A percentile compares a stretch with the other conserved stretches of the same genome.
Conservation (phyloP, 176 grass and related monocot species). For the Metroxylon sagu region DNA sequence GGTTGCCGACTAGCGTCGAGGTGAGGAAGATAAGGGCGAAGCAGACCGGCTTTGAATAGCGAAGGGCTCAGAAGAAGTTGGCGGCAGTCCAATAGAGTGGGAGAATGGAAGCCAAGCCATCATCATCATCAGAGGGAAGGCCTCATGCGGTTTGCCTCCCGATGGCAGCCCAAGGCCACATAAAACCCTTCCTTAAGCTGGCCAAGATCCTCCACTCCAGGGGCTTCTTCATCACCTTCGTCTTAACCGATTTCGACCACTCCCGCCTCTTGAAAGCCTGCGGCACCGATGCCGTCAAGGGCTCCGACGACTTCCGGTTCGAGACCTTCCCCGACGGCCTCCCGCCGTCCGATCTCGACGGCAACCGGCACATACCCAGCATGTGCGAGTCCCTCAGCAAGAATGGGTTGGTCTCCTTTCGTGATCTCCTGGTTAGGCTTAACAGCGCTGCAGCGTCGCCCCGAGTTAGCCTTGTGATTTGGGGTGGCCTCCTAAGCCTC, state of each 20-base stretch:
- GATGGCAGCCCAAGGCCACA: too few species aligned
- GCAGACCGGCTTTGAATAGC: too few species aligned
- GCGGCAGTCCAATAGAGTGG: too few species aligned
- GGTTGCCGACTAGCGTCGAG: too few species aligned
- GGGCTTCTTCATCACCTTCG: constrained; percentile 29
- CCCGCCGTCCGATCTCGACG: constrained; percentile 11
- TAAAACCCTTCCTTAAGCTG: neutral
- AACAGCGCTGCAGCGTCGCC: neutral
- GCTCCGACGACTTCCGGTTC: constrained; percentile 16
- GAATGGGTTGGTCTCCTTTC: constrained; percentile 1
- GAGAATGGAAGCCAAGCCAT: too few species aligned
- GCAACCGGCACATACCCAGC: too few species aligned
- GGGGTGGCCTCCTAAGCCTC: constrained; percentile 26
- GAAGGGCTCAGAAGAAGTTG: too few species aligned
- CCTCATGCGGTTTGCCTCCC: too few species aligned
- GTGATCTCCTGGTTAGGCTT: constrained; percentile 10
- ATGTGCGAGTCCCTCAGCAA: too few species aligned
- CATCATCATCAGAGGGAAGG: too few species aligned
- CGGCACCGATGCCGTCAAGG: neutral
- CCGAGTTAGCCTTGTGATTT: constrained; percentile 20
- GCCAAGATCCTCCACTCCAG: constrained; percentile 25
- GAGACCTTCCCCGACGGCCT: constrained; percentile 26
- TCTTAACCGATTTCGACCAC: constrained; percentile 18
- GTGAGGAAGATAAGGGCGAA: too few species aligned
- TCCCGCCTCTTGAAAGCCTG: neutral